A percentile compares a stretch with the other conserved stretches of the same genome.
Conservation (phyloP, 177 flowering plant genomes). For the Vitis hybrid region DNA sequence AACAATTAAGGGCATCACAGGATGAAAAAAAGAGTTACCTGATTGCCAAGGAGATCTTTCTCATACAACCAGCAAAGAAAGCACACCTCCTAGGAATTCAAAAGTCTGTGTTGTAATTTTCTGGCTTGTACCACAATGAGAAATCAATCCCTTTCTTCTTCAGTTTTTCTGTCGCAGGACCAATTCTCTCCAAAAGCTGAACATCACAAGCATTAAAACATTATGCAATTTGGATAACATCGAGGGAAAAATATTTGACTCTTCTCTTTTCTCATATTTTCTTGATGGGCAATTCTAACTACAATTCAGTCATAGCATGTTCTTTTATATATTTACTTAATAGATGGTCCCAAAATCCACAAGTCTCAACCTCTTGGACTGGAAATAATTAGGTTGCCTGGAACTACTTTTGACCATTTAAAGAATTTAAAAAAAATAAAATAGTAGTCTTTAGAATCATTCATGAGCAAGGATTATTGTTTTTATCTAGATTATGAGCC, state of each 20-base stretch:
- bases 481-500: no score
- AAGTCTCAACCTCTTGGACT: no score
- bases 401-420: no score
- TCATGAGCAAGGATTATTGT: no score
- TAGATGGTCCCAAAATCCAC: no score
- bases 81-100: constrained; percentile 21
- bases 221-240: neutral
- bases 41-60: constrained; percentile 8
- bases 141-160: constrained; percentile 76
- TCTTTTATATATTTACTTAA: neutral
- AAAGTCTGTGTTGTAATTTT: constrained; percentile 64
- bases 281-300: neutral
- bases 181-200: constrained; percentile 82
- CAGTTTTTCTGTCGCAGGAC: constrained; percentile 80
- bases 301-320: neutral
- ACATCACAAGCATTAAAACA: neutral
- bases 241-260: neutral
- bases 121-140: constrained; percentile 91
- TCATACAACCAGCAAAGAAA: neutral
- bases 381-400: no score
- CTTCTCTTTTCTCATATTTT: neutral
- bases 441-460: no score
- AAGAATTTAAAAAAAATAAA: no score
- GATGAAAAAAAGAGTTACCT: neutral
- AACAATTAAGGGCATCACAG: neutral